Percentiles rank a stretch among this genome's conserved stretches.
These are phyloP conservation scores for Rubus parviflorus DNA, from an alignment of 306 rosid species.

Conservation along the genomic window DNA sequence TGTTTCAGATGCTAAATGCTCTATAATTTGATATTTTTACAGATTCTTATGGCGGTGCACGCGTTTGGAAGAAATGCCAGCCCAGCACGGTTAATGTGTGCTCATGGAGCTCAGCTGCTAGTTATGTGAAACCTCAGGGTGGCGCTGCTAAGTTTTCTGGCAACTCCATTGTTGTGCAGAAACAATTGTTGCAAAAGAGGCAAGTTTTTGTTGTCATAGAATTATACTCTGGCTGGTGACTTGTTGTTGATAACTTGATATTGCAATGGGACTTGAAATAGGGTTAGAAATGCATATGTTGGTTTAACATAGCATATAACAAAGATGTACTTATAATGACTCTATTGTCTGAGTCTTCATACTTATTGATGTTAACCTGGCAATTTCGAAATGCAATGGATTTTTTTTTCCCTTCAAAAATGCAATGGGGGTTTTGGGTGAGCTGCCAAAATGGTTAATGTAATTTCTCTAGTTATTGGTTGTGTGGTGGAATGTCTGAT, in stretches of 20 bases:
- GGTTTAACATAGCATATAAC: background rate
- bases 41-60: constrained; percentile 39
- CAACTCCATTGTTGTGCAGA: constrained; percentile 29
- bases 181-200: constrained; percentile 44
- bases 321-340: background rate
- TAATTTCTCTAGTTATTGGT: background rate
- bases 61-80: constrained; percentile 39
- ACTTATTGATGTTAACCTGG: background rate
- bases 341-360: background rate
- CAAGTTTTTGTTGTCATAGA: constrained; percentile 15
- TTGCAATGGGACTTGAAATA: background rate
- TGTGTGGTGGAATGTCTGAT: background rate
- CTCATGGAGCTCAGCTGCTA: constrained; percentile 59
- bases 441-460: background rate
- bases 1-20: background rate
- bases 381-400: background rate
- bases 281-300: background rate
- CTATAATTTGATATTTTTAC: constrained; percentile 22
- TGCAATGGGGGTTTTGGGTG: background rate
- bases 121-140: constrained; percentile 41
- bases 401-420: background rate
- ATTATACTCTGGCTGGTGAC: background rate
- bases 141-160: constrained; percentile 33
- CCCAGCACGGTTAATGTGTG: constrained; percentile 17
- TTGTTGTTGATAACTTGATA: background rate